Evolutionary conservation across 148 eudicot genomes (phyloP).

Genomic region (Chenopodium album): DNA sequence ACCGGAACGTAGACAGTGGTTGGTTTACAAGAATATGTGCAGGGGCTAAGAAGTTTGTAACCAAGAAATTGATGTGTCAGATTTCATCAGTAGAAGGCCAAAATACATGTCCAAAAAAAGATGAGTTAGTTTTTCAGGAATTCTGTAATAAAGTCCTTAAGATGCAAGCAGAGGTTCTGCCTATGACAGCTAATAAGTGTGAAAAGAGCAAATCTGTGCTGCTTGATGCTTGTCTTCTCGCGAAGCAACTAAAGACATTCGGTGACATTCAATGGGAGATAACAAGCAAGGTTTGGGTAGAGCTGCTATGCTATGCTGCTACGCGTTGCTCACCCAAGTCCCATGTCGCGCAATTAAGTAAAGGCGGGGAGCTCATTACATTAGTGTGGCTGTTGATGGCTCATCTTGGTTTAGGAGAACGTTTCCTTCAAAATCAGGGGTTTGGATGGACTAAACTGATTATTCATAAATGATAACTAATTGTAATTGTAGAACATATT

Average conservation of each 20-base stretch:
- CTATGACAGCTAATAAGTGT: constrained; percentile 15
- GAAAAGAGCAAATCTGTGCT: constrained; percentile 37
- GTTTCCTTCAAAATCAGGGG: constrained; percentile 27
- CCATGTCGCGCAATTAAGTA: constrained; percentile 21
- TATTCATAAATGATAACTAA: background rate
- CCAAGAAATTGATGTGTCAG: no score
- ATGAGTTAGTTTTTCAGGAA: background rate
- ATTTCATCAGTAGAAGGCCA: background rate
- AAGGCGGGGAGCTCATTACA: constrained; percentile 32
- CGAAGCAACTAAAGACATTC: constrained; percentile 25
- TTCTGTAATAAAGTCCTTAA: background rate
- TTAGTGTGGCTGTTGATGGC: constrained; percentile 34
- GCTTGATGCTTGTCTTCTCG: constrained; percentile 34
- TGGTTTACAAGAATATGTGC: background rate
- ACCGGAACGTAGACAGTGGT: background rate
- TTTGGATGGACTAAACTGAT: constrained; percentile 29
- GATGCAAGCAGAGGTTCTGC: background rate
- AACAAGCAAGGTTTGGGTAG: constrained; percentile 40
- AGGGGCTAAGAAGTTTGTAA: background rate
- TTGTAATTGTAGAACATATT: background rate
- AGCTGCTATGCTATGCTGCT: constrained; percentile 36
- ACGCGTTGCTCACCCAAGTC: constrained; percentile 16
- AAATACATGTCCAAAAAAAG: background rate
- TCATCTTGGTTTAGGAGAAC: constrained; percentile 36
- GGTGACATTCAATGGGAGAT: constrained; percentile 31